Evolutionary conservation across 139 green algal genomes (phyloP), one percentile per base, ranked within the genome.

Genomic region (Limnomonas spitsbergensis): DNA sequence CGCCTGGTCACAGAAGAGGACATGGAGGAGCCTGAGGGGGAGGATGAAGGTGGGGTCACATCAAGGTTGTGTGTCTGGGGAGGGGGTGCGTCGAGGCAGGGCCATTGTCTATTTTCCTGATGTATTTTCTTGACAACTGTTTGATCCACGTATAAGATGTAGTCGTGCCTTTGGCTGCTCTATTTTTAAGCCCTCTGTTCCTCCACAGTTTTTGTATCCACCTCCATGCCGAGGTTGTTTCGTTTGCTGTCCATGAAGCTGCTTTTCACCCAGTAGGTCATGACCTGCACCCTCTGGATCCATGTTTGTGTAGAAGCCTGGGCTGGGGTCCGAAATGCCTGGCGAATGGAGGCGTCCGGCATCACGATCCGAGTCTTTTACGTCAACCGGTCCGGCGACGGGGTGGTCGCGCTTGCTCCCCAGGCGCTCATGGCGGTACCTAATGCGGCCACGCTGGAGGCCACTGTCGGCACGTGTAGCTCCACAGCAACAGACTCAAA

Each of bases 281-380:
- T n/a, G n/a, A n/a, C n/a, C n/a, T n/a, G n/a, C n/a, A n/a, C n/a
- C n/a, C n/a, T n/a, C n/a, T n/a, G n/a, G n/a, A n/a, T n/a, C n/a
- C n/a, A n/a, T n/a, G n/a, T n/a, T n/a, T n/a, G n/a, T n/a, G n/a
- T n/a, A n/a, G n/a, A n/a, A n/a, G n/a, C n/a, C n/a, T n/a, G n/a
- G n/a, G n/a, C n/a, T n/a, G n/a, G n/a, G n/a, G n/a, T n/a, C 31
- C 31, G n/a, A 27, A 38, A 77, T 20, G 70, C 4, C 39, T 77
- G 70, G 70, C 70, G 70, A 20, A 24, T 24, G 40, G 40, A 32
- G 6, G 47, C 73, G 2, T 31, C 2, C 14, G 73, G 73, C 7
- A n/a, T 78, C 14, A 78, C 3, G 6, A 42, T 78, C 3, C 29
- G n/a, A 4, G 73, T 78, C 2, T 78, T 53, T 42, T 78, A 77